A percentile compares a stretch with the other conserved stretches of the same genome.
phyloP scores from a whole-genome alignment of 371 early-diverging fungal species.

The Mucor sp. region DNA sequence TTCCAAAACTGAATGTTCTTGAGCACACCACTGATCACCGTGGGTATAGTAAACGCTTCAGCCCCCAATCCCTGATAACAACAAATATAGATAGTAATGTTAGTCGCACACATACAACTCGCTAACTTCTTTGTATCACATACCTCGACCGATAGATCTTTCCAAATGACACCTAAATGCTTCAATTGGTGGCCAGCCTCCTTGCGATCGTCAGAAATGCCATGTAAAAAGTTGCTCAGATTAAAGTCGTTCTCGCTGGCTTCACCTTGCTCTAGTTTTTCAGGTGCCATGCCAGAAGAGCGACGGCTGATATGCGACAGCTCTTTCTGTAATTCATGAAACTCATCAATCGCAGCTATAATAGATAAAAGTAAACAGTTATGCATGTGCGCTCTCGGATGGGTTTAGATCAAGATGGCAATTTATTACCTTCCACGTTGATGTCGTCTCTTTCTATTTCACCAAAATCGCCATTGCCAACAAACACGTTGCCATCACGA shows the following conservation, averaged over 20 bases:
- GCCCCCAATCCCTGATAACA: slow-evolving; percentile 37
- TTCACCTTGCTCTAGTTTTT: slow-evolving; percentile 19
- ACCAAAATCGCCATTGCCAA: slow-evolving; percentile 9
- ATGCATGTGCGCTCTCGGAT: not conserved
- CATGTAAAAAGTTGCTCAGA: slow-evolving; percentile 35
- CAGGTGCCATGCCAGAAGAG: slow-evolving; percentile 1
- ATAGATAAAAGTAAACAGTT: not conserved
- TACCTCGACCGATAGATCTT: slow-evolving; percentile 45
- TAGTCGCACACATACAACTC: not conserved
- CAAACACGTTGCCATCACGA: not conserved
- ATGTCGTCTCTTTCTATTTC: slow-evolving; percentile 12
- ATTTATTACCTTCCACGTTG: slow-evolving; percentile 16
- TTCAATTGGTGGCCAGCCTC: slow-evolving; percentile 45
- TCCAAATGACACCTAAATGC: slow-evolving; percentile 50
- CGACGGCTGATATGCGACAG: slow-evolving; percentile 14
- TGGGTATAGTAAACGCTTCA: slow-evolving; percentile 42
- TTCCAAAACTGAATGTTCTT: slow-evolving; percentile 35
- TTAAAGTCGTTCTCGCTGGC: slow-evolving; percentile 32
- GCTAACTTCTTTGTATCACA: not conserved
- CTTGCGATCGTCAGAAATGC: slow-evolving; percentile 20
- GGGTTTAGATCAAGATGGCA: not conserved
- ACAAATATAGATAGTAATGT: not conserved
- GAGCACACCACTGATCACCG: slow-evolving; percentile 22
- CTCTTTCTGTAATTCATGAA: slow-evolving; percentile 13
- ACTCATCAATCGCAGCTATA: slow-evolving; percentile 19